Conservation (phyloP, 805 yeast genomes). For the Kluyveromyces wickerhamii region DNA sequence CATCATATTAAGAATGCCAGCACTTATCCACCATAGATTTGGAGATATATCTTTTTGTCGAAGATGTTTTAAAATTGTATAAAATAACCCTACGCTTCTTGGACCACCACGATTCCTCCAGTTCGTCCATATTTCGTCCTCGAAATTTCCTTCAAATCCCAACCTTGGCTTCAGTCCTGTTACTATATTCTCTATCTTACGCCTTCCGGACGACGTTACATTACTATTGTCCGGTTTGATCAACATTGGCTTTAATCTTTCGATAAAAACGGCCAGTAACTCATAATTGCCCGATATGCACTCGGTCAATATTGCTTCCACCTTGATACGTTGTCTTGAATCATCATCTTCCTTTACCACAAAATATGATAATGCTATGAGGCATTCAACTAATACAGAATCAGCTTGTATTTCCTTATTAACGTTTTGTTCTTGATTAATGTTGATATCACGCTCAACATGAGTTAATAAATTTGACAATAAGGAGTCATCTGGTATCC, state of each 20-base stretch:
- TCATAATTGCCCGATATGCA: background rate
- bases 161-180: conserved; percentile 3
- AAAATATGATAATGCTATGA: too few relatives aligned
- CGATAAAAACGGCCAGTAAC: conserved; percentile 1
- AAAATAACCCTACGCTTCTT: conserved; percentile 20
- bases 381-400: too few relatives aligned
- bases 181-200: conserved; percentile 1
- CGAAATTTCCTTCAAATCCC: conserved; percentile 9
- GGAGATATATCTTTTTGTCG: conserved; percentile 16
- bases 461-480: too few relatives aligned
- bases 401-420: too few relatives aligned
- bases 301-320: too few relatives aligned
- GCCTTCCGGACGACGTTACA: background rate
- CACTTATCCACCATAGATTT: conserved; percentile 28
- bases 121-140: conserved; percentile 14
- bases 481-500: too few relatives aligned
- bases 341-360: too few relatives aligned
- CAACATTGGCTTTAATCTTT: conserved; percentile 6
- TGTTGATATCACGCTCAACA: too few relatives aligned
- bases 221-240: conserved; percentile 2
- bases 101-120: conserved; percentile 23
- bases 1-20: conserved; percentile 26
- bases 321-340: too few relatives aligned
- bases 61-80: conserved; percentile 14
- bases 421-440: too few relatives aligned